A percentile compares a stretch with the other conserved stretches of the same genome.
phyloP scores from a whole-genome alignment of 305 asterid species.

The Rubia occidens region DNA sequence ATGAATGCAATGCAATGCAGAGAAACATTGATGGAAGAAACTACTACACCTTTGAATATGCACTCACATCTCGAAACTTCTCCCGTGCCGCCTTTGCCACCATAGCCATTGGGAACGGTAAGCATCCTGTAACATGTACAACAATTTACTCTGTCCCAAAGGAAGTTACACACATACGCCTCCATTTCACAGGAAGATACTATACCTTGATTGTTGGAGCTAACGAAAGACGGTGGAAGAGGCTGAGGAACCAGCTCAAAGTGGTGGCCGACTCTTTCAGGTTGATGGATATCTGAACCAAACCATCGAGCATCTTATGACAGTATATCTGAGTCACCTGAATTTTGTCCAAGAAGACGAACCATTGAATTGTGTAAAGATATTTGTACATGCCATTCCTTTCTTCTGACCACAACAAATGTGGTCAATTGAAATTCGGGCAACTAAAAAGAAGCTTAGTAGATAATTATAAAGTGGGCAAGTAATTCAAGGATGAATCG shows the following conservation, averaged over 20 bases:
- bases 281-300: slow-evolving; percentile 46
- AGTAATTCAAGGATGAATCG: background rate
- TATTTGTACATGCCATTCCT: background rate
- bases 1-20: slow-evolving; percentile 39
- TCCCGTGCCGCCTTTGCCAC: slow-evolving; percentile 80
- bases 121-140: background rate
- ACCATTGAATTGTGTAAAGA: background rate
- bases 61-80: slow-evolving; percentile 59
- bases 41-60: slow-evolving; percentile 70
- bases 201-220: slow-evolving; percentile 84
- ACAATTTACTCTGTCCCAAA: too few relatives aligned
- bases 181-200: slow-evolving; percentile 48
- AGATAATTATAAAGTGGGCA: background rate
- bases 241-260: slow-evolving; percentile 58
- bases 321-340: background rate
- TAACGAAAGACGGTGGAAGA: slow-evolving; percentile 70
- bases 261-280: slow-evolving; percentile 82
- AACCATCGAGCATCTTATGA: background rate
- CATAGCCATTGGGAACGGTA: slow-evolving; percentile 79
- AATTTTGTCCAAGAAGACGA: background rate
- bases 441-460: background rate
- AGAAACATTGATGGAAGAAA: slow-evolving; percentile 55
- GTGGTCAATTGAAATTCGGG: background rate
- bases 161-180: background rate
- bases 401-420: background rate